phyloP scores from a whole-genome alignment of 169 alveolate species.

The Babesia microti region DNA sequence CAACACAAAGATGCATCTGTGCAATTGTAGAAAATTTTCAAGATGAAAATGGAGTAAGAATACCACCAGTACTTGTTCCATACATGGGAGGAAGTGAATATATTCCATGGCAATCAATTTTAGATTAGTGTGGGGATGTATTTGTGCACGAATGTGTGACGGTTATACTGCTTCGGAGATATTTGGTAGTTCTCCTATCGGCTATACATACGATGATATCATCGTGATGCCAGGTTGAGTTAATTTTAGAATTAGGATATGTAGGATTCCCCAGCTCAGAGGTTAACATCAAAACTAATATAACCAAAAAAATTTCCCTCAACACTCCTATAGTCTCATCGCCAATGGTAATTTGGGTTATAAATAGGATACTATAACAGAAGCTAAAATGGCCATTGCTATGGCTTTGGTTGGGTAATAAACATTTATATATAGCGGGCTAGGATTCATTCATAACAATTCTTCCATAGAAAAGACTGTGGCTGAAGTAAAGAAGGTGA shows the following conservation, averaged over 20 bases:
- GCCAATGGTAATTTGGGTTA: too few species aligned
- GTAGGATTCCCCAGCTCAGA: constrained; percentile 61
- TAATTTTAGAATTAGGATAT: constrained; percentile 41
- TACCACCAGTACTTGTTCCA: constrained; percentile 86
- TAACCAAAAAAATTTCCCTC: constrained; percentile 63
- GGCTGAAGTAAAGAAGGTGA: constrained; percentile 72
- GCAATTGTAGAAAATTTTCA: constrained; percentile 91
- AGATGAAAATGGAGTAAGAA: constrained; percentile 83
- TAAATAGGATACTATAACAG: constrained; percentile 89
- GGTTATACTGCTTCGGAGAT: constrained; percentile 58
- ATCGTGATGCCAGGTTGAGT: constrained; percentile 75
- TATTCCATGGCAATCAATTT: too few species aligned
- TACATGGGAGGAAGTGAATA: constrained; percentile 79
- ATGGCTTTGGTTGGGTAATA: constrained; percentile 75
- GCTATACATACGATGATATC: constrained; percentile 79
- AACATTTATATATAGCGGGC: constrained; percentile 53
- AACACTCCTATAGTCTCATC: constrained; percentile 79
- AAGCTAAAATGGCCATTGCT: constrained; percentile 82
- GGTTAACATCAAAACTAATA: constrained; percentile 56
- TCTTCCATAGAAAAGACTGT: constrained; percentile 67
- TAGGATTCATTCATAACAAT: constrained; percentile 85
- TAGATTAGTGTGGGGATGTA: constrained; percentile 3
- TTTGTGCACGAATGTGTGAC: constrained; percentile 49
- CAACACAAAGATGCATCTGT: constrained; percentile 93
- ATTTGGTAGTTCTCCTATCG: constrained; percentile 36